Conservation (phyloP, 192 early-diverging fungal species). For the Funneliformis geosporum region DNA sequence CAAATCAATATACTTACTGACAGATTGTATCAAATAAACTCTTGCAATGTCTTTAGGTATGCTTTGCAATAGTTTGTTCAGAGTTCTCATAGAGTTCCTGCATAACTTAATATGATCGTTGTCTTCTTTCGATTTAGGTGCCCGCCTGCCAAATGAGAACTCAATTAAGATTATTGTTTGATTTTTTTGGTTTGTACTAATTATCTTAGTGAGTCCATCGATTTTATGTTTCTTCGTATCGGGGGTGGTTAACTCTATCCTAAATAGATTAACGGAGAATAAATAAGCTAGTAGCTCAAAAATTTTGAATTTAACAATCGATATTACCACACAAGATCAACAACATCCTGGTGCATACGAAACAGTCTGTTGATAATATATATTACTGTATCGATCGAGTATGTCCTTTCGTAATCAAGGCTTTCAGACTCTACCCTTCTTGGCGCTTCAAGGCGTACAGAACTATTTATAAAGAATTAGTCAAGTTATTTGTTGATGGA, state of each 20-base stretch:
- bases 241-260: constrained; percentile 16
- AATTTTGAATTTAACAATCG: neutral
- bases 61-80: constrained; percentile 26
- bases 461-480: too few relatives aligned
- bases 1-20: neutral
- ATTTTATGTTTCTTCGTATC: constrained; percentile 26
- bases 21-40: constrained; percentile 25
- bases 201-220: constrained; percentile 20
- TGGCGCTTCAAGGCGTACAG: constrained; percentile 7
- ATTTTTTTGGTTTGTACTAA: constrained; percentile 7
- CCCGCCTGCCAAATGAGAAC: constrained; percentile 11
- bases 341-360: constrained; percentile 19
- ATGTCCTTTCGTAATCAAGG: neutral
- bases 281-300: constrained; percentile 1
- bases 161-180: constrained; percentile 20
- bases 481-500: too few relatives aligned
- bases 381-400: constrained; percentile 7
- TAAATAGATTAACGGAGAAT: constrained; percentile 21
- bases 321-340: constrained; percentile 29
- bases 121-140: neutral
- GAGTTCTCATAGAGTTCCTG: constrained; percentile 27
- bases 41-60: constrained; percentile 20
- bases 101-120: constrained; percentile 22
- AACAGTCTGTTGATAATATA: constrained; percentile 27
- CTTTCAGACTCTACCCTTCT: neutral